These are phyloP conservation scores for Brassica nigra DNA, from an alignment of 345 rosid genomes.

Conservation along the genomic window DNA sequence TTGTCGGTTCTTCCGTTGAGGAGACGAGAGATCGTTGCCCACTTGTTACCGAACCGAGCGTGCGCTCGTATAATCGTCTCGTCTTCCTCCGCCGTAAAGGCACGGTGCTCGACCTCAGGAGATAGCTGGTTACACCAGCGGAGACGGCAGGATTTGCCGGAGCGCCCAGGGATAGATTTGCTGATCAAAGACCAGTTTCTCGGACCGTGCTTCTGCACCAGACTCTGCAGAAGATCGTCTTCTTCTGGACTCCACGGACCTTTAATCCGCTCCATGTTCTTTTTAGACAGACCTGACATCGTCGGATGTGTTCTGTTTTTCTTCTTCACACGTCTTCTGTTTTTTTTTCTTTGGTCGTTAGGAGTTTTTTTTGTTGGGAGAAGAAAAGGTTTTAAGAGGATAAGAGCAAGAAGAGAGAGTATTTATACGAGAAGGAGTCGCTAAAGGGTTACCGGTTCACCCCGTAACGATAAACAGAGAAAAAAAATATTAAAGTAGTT, in stretches of 20 bases:
- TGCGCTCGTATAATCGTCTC: conserved; percentile 81
- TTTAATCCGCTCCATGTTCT: conserved; percentile 73
- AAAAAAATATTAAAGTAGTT: not conserved
- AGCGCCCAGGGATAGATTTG: conserved; percentile 92
- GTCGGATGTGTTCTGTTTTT: conserved; percentile 5
- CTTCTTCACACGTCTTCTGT: not conserved
- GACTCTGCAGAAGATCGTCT: conserved; percentile 68
- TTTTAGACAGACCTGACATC: conserved; percentile 31
- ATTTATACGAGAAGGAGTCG: conserved; percentile 39
- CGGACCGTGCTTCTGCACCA: conserved; percentile 78
- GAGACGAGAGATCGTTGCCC: conserved; percentile 95
- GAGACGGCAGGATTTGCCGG: conserved; percentile 84
- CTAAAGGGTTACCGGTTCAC: conserved; percentile 33
- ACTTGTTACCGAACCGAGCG: conserved; percentile 84
- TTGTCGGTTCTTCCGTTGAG: conserved; percentile 89
- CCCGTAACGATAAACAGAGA: conserved; percentile 32
- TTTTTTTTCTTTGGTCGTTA: not conserved
- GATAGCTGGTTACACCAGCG: conserved; percentile 98
- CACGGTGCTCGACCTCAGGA: conserved; percentile 89
- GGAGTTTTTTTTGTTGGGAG: conserved; percentile 1
- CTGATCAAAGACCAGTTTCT: conserved; percentile 94
- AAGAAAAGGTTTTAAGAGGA: conserved; percentile 36
- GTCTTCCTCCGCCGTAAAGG: conserved; percentile 74
- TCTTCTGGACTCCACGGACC: conserved; percentile 98
- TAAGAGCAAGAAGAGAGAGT: conserved; percentile 32